Evolutionary conservation across 139 green algal genomes (phyloP).

Genomic region (Closterium sp.): DNA sequence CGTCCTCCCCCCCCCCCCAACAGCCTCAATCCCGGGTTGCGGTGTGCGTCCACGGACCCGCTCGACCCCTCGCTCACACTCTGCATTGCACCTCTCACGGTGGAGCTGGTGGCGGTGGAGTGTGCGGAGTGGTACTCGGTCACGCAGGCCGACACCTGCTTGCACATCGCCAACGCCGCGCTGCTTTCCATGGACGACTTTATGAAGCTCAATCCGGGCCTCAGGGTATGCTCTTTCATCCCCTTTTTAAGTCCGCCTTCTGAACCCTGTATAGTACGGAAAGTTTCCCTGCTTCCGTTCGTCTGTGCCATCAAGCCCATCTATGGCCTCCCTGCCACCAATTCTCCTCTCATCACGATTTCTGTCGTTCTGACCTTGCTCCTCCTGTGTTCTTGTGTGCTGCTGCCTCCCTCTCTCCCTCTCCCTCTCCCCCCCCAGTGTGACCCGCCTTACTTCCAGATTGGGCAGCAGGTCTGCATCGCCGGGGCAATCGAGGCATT

Average conservation of each 20-base stretch:
- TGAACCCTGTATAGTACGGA: too few species aligned
- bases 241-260: too few species aligned
- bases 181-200: slow-evolving; percentile 5
- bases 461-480: slow-evolving; percentile 25
- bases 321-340: too few species aligned
- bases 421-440: slow-evolving; percentile 10
- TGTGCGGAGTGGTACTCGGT: neutral
- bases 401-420: neutral
- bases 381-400: neutral
- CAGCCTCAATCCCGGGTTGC: neutral
- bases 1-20: too few species aligned
- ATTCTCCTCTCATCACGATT: too few species aligned
- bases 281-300: too few species aligned
- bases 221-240: too few species aligned
- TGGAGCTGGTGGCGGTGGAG: neutral
- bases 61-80: neutral
- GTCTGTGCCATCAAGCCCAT: too few species aligned
- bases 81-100: neutral
- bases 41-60: neutral
- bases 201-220: slow-evolving; percentile 12
- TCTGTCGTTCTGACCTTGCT: too few species aligned
- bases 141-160: neutral
- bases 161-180: neutral
- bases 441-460: slow-evolving; percentile 5
- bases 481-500: neutral